Conservation (phyloP, 441 rosid genomes). For the Populus hybrid region DNA sequence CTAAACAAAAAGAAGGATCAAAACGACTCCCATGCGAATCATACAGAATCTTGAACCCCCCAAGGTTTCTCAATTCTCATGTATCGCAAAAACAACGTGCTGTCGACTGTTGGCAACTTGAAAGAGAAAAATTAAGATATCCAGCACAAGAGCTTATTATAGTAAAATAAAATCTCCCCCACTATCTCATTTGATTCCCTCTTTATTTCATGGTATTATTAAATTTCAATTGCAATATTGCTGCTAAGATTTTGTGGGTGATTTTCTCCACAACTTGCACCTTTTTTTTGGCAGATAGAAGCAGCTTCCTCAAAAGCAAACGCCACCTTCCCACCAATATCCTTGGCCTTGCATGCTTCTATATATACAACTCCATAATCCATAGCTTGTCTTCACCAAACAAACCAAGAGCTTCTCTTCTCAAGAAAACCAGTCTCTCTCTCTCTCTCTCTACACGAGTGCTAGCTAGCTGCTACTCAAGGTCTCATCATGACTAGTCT, state of each 20-base stretch:
- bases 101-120: not conserved
- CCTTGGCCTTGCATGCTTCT: not conserved
- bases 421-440: not conserved
- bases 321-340: slow-evolving; percentile 9
- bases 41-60: too few species aligned
- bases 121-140: slow-evolving; percentile 3
- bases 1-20: too few species aligned
- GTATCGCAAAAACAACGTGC: not conserved
- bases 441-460: slow-evolving; percentile 31
- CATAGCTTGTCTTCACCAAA: not conserved
- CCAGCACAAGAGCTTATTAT: slow-evolving; percentile 20
- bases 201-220: slow-evolving; percentile 8
- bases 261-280: not conserved
- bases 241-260: slow-evolving; percentile 9
- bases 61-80: too few species aligned
- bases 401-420: slow-evolving; percentile 1
- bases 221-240: not conserved
- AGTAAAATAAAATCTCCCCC: slow-evolving; percentile 13
- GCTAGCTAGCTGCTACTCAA: slow-evolving; percentile 14
- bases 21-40: too few species aligned
- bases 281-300: not conserved
- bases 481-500: slow-evolving; percentile 25
- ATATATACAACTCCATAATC: not conserved
- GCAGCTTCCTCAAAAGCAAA: slow-evolving; percentile 12
- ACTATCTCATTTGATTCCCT: slow-evolving; percentile 11